Base-by-base conservation (phyloP, 2,329 filamentous ascomycete species). In the Neopestalotiopsis clavispora region DNA sequence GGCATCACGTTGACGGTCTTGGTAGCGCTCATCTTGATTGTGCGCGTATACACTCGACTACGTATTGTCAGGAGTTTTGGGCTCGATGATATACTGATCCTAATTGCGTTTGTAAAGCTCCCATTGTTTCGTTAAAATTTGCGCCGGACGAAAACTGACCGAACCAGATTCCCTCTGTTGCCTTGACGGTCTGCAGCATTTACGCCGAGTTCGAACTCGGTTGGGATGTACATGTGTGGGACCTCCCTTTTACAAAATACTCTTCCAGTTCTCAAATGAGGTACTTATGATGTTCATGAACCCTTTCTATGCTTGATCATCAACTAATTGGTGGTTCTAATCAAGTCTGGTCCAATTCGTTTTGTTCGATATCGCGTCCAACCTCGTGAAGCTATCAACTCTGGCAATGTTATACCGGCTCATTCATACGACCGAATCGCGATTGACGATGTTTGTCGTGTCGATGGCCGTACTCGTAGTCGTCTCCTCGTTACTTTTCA, bases 311-410 rank as follows among this genome's bases (percentile, higher is more conserved):
- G 12, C 30, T 40, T 4, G 14, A 56, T 23, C 32, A 14, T 20
- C n/a, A 13, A 32, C 45, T 63, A 30, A 63, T 28, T 13, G 7
- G 6, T 7, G 45, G 17, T 7, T 17, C 7, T 17, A 4, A 4
- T 9, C 17, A 12, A 69, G 75, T n/a, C 67, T 80, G 32, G 74
- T 75, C 20, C 73, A 73, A n/a, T 75, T 77, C 45, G 68, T 78
- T 23, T 67, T 79, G 12, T 81, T 80, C 68, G 76, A 74, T 58
- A 67, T 77, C 17, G 73, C 77, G 0, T 78, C 79, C 4, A 75
- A 72, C 28, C 69, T 81, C 38, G 80, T 78, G n/a, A 81, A 81
- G 69, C 68, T 81, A 12, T 80, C 79, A 0, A 80, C 79, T 69
- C 74, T 81, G 12, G 72, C 74, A n/a, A 72, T 80, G 20, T 74